A percentile compares a stretch with the other conserved stretches of the same genome.
These are phyloP conservation scores for Serendipita sp. DNA, from an alignment of 768 basidiomycete genomes.

Conservation along the genomic window DNA sequence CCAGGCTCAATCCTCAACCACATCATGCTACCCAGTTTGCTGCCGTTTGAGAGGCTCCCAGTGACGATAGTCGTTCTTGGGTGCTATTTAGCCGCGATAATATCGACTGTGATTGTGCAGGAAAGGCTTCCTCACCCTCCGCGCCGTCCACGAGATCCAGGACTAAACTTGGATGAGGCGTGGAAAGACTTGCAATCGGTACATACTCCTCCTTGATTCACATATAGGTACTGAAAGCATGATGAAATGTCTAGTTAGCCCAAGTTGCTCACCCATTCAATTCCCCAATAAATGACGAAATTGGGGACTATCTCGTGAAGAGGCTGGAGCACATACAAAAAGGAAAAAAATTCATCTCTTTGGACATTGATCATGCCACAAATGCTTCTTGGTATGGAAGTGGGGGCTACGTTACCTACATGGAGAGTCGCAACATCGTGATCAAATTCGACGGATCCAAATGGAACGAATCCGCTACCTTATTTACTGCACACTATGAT, in stretches of 20 bases:
- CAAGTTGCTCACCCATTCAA: conserved; percentile 60
- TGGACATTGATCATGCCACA: neutral
- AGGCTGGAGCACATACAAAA: conserved; percentile 34
- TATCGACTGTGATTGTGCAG: neutral
- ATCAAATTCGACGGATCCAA: conserved; percentile 46
- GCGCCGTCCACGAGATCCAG: conserved; percentile 12
- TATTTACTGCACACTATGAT: conserved; percentile 62
- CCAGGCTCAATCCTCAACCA: neutral
- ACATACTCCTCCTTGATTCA: neutral
- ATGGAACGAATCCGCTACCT: conserved; percentile 24
- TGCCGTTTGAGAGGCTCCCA: neutral
- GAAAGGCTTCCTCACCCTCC: neutral
- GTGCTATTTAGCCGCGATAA: conserved; percentile 3
- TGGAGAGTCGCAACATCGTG: conserved; percentile 52
- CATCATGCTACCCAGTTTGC: neutral
- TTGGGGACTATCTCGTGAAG: conserved; percentile 41
- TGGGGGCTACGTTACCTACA: conserved; percentile 26
- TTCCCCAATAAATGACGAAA: conserved; percentile 61
- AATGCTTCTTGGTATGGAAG: conserved; percentile 10
- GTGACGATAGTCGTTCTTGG: neutral
- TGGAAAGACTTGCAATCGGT: conserved; percentile 37
- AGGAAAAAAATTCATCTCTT: conserved; percentile 15
- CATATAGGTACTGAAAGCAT: neutral
- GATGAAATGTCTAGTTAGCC: conserved; percentile 32
- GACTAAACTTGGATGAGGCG: conserved; percentile 36